Base-by-base conservation (phyloP, 768 basidiomycete species). In the Piloderma croceum region DNA sequence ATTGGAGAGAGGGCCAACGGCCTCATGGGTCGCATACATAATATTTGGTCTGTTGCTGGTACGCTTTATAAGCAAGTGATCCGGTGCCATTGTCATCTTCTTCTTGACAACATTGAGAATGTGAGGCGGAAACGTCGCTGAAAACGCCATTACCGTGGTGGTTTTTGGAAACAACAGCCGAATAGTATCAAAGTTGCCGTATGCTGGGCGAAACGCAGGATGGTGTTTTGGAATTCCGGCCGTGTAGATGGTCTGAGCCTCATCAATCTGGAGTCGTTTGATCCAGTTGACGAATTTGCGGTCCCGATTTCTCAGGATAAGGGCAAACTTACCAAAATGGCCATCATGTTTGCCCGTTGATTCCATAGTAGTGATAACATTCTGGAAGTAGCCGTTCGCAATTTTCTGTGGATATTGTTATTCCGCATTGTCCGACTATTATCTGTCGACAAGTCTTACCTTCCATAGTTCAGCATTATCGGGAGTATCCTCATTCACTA, bases 401-500 rank as follows among this genome's bases (percentile, higher is more conserved):
- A 20, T 31, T 1, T n/a, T 39, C 24, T 40, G n/a, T n/a, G n/a
- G n/a, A 31, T 38, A 22, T 17, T 24, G 34, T 5, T 29, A 12
- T 15, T n/a, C n/a, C n/a, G n/a, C n/a, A n/a, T n/a, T n/a, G 9
- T 13, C 33, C 7, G 3, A 29, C 13, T 15, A 7, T 38, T 7
- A 20, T 7, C 31, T 34, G n/a, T n/a, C n/a, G n/a, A n/a, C n/a
- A n/a, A n/a, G n/a, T n/a, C n/a, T 29, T 39, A 38, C 38, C n/a
- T 19, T 18, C 42, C 42, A 43, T n/a, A 25, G 35, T 6, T n/a
- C 22, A 12, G 12, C 22, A 31, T 43, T 27, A 3, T 37, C 36
- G 15, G 42, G 42, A 15, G 42, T 43, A 29, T 43, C 42, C 21
- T 38, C 37, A 39, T 43, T 43, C 7, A 43, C 31, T 13, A 17